Base-by-base conservation (phyloP, 495 filamentous ascomycete genomes). In the Aspergillus kassunensis region DNA sequence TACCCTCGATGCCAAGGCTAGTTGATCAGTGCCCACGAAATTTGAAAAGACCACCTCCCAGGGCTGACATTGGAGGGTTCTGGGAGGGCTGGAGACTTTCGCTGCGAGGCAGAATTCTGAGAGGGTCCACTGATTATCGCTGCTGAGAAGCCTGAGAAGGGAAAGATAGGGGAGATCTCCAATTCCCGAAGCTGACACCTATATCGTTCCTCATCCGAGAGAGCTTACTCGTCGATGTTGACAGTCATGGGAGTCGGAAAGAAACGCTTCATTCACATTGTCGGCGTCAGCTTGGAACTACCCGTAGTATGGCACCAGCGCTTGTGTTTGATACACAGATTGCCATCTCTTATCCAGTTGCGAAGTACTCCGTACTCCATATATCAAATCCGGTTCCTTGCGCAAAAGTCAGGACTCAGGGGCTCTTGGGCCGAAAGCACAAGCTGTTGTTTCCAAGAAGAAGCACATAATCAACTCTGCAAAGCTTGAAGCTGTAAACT, bases 41-140 rank as follows among this genome's bases (percentile, higher is more conserved):
- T n/a, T n/a, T n/a, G 5, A 37, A 20, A 37, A 20, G 10, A 2
- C 3, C 35, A 12, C 6, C 43, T 20, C 29, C 11, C 29, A 46
- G 13, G 20, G 30, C 30, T 46, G 44, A 46, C 30, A 24, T 23
- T 46, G 44, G 44, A 24, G 15, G 35, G 27, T 29, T 15, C 24
- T 19, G n/a, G n/a, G n/a, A n/a, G n/a, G n/a, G n/a, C n/a, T 35
- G 25, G 15, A 27, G 18, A 33, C 25, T 21, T 33, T n/a, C 4
- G 27, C 20, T 34, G 30, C 30, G 44, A 46, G 43, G 24, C 30
- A 31, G 34, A 35, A 21, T 43, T 41, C 30, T 6, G 12, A 3
- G 12, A 40, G 57, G 67, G 56, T 50, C 67, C 67, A 68, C 67
- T 63, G 67, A 66, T 64, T 53, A 52, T 57, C 57, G 34, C 47